A percentile compares a stretch with the other conserved stretches of the same genome.
Evolutionary conservation across 1,139 yeast genomes (phyloP).

Genomic region (Taiozyma sp.): DNA sequence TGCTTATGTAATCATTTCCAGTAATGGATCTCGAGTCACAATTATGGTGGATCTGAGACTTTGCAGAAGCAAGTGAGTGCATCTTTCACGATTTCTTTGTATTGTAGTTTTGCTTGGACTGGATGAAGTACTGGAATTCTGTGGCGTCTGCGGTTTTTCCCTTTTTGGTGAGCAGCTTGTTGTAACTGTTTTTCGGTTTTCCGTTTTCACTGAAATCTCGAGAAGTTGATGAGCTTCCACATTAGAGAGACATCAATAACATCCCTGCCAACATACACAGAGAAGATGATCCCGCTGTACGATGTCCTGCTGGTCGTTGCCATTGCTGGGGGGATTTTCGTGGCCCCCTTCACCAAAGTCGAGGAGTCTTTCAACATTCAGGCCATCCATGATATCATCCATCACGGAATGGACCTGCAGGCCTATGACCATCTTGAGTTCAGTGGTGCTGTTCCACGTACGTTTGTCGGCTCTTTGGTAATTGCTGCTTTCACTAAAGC

Average conservation of each 20-base stretch:
- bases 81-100: too few species aligned
- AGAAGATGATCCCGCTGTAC: slow-evolving; percentile 14
- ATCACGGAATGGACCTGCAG: slow-evolving; percentile 48
- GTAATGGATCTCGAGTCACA: too few species aligned
- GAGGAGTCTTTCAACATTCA: slow-evolving; percentile 93
- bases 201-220: neutral
- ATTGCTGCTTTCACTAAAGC: slow-evolving; percentile 43
- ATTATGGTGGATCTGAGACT: too few species aligned
- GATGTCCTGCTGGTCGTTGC: slow-evolving; percentile 26
- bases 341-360: slow-evolving; percentile 85
- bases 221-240: neutral
- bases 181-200: too few species aligned
- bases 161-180: too few species aligned
- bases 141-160: too few species aligned
- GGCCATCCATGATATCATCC: slow-evolving; percentile 79
- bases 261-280: neutral
- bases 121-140: too few species aligned
- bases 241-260: neutral
- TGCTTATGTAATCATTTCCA: too few species aligned
- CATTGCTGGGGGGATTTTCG: slow-evolving; percentile 40
- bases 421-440: slow-evolving; percentile 70
- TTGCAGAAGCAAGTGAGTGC: too few species aligned
- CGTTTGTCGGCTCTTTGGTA: slow-evolving; percentile 72
- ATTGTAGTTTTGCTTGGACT: too few species aligned
- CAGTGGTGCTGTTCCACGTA: slow-evolving; percentile 89